Base-by-base conservation (phyloP, 1,284 basidiomycete genomes). In the Schizophyllum amplum region DNA sequence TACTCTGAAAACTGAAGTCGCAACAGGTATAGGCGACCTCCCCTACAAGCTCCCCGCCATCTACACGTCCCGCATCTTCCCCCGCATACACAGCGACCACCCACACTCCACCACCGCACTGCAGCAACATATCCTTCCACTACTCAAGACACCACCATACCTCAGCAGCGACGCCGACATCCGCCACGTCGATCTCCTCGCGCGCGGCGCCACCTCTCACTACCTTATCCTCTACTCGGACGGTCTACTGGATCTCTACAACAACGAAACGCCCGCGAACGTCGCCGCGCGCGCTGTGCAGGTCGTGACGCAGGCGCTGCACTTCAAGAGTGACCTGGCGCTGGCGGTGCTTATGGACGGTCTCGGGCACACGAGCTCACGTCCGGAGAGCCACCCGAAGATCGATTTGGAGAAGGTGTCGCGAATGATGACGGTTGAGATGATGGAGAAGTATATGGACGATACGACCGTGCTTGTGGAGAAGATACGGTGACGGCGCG, bases 11-110 rank as follows among this genome's bases (percentile, higher is more conserved):
- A 17, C 24, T 26, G n/a, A n/a, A 21, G n/a, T 53, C 51, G 22
- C 13, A 1, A 17, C 53, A 74, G 72, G 71, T 20, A 61, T 73
- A 20, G 73, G 73, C 26, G 72, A 75, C 60, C 66, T 67, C 46
- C 58, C 63, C 1, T 75, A 71, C 65, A 73, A 72, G 55, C 67
- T 73, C 13, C 70, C 72, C 2, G 54, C 62, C 1, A 60, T 65
- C 47, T 73, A 69, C 57, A 71, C 72, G 17, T 50, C 62, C 1
- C 67, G 68, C 7, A 60, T 75, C 25, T 72, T 74, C 57, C 58
- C 67, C 25, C 62, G 68, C 47, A 57, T 66, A 25, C 55, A 62
- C 25, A 63, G 67, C 17, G 65, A 64, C 20, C 68, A 70, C 61
- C 59, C 53, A n/a, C 33, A 60, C 48, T 56, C 59, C n/a, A 26